Evolutionary conservation across 192 early-diverging fungal species (phyloP).

Genomic region (Linnemannia zychae): DNA sequence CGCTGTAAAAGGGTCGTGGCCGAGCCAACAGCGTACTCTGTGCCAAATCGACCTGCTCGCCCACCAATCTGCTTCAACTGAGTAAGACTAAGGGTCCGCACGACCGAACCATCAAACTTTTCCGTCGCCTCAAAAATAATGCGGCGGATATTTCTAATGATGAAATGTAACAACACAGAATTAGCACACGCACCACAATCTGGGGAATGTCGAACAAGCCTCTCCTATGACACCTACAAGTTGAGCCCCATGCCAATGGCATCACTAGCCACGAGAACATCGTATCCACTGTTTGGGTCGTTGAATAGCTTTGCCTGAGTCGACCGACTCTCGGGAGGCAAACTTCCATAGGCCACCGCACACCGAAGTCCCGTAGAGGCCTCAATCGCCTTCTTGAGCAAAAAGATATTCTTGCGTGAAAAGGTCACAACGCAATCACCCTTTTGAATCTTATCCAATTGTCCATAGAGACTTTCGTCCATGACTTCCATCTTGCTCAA

Average conservation of each 20-base stretch:
- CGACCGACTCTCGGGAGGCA: conserved; percentile 95
- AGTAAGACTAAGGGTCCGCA: conserved; percentile 71
- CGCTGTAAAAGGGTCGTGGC: conserved; percentile 75
- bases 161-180: conserved; percentile 4
- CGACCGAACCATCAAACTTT: conserved; percentile 84
- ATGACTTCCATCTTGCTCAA: conserved; percentile 76
- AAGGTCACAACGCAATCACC: conserved; percentile 96
- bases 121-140: conserved; percentile 84
- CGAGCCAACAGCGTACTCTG: conserved; percentile 71
- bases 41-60: conserved; percentile 88
- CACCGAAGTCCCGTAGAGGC: conserved; percentile 75
- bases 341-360: conserved; percentile 92
- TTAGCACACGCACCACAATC: not conserved
- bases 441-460: conserved; percentile 69
- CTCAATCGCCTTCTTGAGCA: conserved; percentile 84
- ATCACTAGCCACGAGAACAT: conserved; percentile 94
- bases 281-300: conserved; percentile 78
- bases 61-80: conserved; percentile 96
- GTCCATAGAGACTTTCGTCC: conserved; percentile 66
- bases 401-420: conserved; percentile 85
- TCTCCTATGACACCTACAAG: conserved; percentile 63
- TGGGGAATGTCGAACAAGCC: not conserved
- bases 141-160: conserved; percentile 83
- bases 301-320: conserved; percentile 94
- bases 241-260: conserved; percentile 99